Conservation (phyloP, 139 green algal species). For the Desmodesmus armatus region DNA sequence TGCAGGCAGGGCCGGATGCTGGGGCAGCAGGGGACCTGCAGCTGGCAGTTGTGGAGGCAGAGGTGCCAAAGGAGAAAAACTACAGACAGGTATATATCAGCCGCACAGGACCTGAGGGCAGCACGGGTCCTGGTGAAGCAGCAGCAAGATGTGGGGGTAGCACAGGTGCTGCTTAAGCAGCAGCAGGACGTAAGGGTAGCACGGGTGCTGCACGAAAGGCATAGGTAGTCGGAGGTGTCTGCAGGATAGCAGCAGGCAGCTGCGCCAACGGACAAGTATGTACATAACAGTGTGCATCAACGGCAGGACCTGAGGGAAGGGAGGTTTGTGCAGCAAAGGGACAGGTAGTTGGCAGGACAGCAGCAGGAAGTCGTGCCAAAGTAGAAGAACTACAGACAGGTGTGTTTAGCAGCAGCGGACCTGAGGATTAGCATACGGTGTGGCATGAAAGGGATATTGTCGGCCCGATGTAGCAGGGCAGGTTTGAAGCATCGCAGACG, state of each 20-base stretch:
- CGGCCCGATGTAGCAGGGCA: too few species aligned
- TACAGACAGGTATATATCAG: conserved; percentile 27
- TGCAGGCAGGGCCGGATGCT: neutral
- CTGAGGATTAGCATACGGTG: neutral
- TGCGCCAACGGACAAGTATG: neutral
- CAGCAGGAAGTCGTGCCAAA: neutral
- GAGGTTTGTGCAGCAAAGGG: neutral
- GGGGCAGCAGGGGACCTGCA: too few species aligned
- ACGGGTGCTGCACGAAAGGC: neutral
- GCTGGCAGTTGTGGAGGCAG: conserved; percentile 8
- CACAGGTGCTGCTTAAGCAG: neutral
- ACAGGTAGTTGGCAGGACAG: neutral
- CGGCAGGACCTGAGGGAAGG: neutral
- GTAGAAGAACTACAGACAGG: neutral
- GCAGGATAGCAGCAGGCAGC: neutral
- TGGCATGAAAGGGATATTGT: too few species aligned
- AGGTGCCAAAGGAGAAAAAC: conserved; percentile 35
- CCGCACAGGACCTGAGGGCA: neutral
- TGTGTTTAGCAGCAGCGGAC: neutral
- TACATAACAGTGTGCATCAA: neutral
- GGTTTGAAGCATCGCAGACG: too few species aligned
- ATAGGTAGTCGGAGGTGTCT: too few species aligned
- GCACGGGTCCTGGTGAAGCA: neutral
- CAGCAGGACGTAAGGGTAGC: neutral
- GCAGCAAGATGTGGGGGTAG: neutral